These are phyloP conservation scores for Wickerhamiella azyma DNA, from an alignment of 805 yeast genomes.

Conservation along the genomic window DNA sequence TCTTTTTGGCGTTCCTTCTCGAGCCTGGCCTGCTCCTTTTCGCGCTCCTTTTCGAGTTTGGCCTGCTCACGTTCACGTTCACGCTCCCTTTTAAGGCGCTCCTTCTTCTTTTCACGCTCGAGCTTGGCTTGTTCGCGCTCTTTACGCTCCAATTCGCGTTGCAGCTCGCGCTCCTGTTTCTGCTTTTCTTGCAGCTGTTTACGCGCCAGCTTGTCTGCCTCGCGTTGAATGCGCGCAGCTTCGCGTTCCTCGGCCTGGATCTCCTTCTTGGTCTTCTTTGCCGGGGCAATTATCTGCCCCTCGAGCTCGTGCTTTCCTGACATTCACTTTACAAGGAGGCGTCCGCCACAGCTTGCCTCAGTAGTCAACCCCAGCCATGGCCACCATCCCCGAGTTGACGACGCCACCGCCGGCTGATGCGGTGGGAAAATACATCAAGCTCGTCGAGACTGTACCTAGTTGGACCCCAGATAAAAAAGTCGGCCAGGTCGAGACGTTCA, in stretches of 20 bases:
- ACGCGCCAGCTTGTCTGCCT: slow-evolving; percentile 5
- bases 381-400: background rate
- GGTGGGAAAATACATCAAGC: background rate
- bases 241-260: slow-evolving; percentile 4
- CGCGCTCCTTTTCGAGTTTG: background rate
- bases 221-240: background rate
- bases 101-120: slow-evolving; percentile 1
- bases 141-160: background rate
- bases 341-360: background rate
- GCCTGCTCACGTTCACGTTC: background rate
- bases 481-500: slow-evolving; percentile 17
- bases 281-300: background rate
- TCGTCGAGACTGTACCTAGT: background rate
- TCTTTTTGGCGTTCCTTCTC: slow-evolving; percentile 5
- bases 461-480: background rate
- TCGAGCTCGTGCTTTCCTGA: slow-evolving; percentile 1
- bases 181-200: background rate
- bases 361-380: background rate
- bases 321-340: background rate
- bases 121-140: background rate
- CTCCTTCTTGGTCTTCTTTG: background rate
- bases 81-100: background rate
- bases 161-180: slow-evolving; percentile 2
- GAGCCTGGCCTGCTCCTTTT: background rate
- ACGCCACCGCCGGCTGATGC: background rate